phyloP scores from a whole-genome alignment of 2,329 filamentous ascomycete genomes.

The Metarhizium anisopliae region DNA sequence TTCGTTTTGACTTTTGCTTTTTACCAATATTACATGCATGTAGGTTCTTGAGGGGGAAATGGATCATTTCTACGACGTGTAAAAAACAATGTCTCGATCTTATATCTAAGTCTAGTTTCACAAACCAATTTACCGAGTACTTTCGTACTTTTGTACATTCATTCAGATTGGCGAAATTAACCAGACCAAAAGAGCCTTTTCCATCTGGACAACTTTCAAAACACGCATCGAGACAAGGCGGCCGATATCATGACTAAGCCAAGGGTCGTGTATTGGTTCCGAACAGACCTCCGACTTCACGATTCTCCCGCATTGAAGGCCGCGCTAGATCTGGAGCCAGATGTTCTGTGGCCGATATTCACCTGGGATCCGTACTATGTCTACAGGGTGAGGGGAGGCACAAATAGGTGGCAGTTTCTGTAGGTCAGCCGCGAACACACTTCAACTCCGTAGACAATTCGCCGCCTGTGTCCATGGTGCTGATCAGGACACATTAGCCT shows the following conservation, averaged over 20 bases:
- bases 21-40: too few species aligned
- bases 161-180: neutral
- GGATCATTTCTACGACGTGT: neutral
- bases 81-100: neutral
- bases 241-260: slow-evolving; percentile 20
- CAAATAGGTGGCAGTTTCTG: slow-evolving; percentile 69
- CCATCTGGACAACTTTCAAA: neutral
- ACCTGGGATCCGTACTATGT: slow-evolving; percentile 79
- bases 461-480: neutral
- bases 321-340: slow-evolving; percentile 60
- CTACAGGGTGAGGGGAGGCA: slow-evolving; percentile 58
- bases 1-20: neutral
- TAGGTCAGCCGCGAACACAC: slow-evolving; percentile 18
- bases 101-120: neutral
- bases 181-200: neutral
- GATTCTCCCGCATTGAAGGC: slow-evolving; percentile 67
- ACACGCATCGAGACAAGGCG: neutral
- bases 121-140: neutral
- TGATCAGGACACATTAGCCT: slow-evolving; percentile 32
- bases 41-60: too few species aligned
- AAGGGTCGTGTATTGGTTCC: slow-evolving; percentile 66
- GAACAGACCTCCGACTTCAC: slow-evolving; percentile 68
- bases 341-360: slow-evolving; percentile 65
- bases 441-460: neutral
- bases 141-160: too few species aligned